Base-by-base conservation (phyloP, 2,329 filamentous ascomycete species). In the Aspergillus sp. region DNA sequence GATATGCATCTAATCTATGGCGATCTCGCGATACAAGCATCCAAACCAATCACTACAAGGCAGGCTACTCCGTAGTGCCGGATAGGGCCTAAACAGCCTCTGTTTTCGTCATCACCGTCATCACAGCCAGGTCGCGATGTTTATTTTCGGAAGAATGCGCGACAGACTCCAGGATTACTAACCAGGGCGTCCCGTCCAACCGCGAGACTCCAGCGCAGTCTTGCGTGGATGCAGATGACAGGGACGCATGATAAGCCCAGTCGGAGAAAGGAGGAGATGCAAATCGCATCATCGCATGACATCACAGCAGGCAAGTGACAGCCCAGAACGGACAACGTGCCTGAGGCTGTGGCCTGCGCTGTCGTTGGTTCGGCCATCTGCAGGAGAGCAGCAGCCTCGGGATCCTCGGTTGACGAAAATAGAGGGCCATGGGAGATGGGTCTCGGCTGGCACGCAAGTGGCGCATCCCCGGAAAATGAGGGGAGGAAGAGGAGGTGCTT, bases 241-340 rank as follows among this genome's bases (percentile, higher is more conserved):
- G 48, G 13, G 48, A n/a, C 30, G 32, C 50, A 44, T 45, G 49
- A 52, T 52, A 52, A 55, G 53, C 13, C 38, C 12, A 24, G 38
- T 26, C 53, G 22, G 41, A 24, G 26, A 30, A 57, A 36, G 34
- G 34, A 36, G 15, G 34, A 15, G 5, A n/a, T 26, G 41, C 38
- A 26, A 32, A 49, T 36, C 38, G 39, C 55, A 48, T 51, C 55
- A 51, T 52, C 34, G 48, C 48, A 57, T 57, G 55, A 57, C 50
- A 54, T 57, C 55, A 57, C 55, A 13, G 12, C 30, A 11, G 38
- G 38, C 38, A 53, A 57, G 50, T 49, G 50, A 53, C 32, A 47
- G 18, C 26, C 44, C 8, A 20, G 38, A 44, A n/a, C 15, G 12
- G 44, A 34, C 26, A 57, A 57, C 50, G 55, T 57, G 55, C 50